Evolutionary conservation across 1,284 basidiomycete genomes (phyloP), one percentile per base, ranked within the genome.

Genomic region (Ustilago loliicola): DNA sequence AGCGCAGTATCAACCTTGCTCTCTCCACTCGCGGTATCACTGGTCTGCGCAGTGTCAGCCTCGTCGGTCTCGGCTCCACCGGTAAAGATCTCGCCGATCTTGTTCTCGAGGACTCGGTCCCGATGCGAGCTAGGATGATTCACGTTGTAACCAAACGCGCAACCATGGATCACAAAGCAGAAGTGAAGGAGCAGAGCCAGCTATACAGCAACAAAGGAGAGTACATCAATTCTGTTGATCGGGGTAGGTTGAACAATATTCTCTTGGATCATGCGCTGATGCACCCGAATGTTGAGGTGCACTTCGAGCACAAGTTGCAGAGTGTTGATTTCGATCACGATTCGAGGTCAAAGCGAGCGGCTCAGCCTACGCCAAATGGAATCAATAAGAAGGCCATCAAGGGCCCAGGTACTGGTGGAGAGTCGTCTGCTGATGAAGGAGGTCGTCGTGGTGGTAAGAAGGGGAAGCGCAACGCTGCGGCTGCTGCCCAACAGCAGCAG

Each of bases 41-140:
- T 77, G 96, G 96, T 36, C 89, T 98, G 50, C 89, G 92, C 80
- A 91, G 91, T 58, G 91, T 98, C 79, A 66, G 53, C 30, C 61
- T 69, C 8, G 69, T 68, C 5, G 66, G 71, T 17, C 45, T 72
- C 3, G 74, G 57, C 23, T 58, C 60, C 53, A 45, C 21, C 4
- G 52, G 45, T 27, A 47, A 57, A 54, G 90, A 89, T 40, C 89
- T 93, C 57, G 91, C 93, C 29, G 89, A 91, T 71, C 89, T 91
- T 64, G 93, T 98, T 80, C 88, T 97, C 76, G 87, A 91, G 75
- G 90, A 92, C 51, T 92, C 92, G 30, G 95, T 98, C 87, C 95
- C 96, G 73, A 97, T 99, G 95, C 91, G 90, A 73, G 95, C 93
- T 34, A 90, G 97, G 61, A 97, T 98, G 94, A 95, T 99, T 78